Evolutionary conservation across 1,284 basidiomycete genomes (phyloP), one percentile per base, ranked within the genome.

Genomic region (Chalciporus sp.): DNA sequence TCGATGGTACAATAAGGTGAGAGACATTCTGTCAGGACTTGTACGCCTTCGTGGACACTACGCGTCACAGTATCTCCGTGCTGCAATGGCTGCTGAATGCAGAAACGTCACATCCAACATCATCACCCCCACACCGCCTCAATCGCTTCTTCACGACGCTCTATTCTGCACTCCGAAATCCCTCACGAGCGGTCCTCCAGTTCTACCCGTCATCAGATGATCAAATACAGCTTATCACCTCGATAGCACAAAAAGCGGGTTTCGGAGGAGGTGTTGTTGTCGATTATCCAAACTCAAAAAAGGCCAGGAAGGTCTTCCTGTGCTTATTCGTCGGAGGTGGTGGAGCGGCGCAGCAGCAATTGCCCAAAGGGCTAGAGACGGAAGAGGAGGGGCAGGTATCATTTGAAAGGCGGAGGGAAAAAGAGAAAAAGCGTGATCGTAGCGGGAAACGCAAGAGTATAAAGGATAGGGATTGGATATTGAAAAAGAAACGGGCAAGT

Each of bases 1-100:
- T 99, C 70, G 97, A 99, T 70, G 97, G 95, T 42, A 95, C 94
- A 8, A 99, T 99, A 67, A 96, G 94, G 94, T 92, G 47, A 45
- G 77, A 19, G n/a, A 3, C 17, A 27, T 46, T 47, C 49, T 20
- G 19, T 31, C 16, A 23, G 35, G 16, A 9, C 5, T 7, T 23
- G 3, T 6, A 23, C 17, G 5, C 40, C 47, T 27, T 43, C 20
- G 42, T 48, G n/a, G 48, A 49, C 23, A 40, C 28, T 46, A 42
- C 39, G 45, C 31, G 17, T 23, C 48, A 14, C 63, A 97, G 95
- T 67, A 93, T 99, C 68, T 99, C 97, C 19, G 97, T 98, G 23
- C 80, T 99, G 3, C 97, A 99, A 76, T 99, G 97, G 97, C 82
- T 99, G 0, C 83, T 98, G 57, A 99, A 99, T 71, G 96, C 97